phyloP scores from a whole-genome alignment of 2,329 filamentous ascomycete genomes.

The Pseudogymnoascus destructans region DNA sequence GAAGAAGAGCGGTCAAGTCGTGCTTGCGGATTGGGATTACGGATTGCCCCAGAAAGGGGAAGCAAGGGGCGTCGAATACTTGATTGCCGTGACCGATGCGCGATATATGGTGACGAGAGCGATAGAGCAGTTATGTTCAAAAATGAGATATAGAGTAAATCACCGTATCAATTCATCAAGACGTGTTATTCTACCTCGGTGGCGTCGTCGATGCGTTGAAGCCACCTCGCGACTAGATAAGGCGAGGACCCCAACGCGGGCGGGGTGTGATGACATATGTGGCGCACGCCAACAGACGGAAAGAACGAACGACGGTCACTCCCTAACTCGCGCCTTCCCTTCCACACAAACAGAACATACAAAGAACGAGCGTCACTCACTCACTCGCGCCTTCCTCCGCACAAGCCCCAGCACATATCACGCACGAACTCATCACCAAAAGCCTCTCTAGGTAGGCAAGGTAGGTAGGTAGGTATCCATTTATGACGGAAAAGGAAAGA shows the following conservation, averaged over 20 bases:
- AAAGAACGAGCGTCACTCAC: not conserved
- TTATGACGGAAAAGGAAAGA: not conserved
- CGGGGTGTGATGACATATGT: not conserved
- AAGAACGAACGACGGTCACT: not conserved
- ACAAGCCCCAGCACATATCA: not conserved
- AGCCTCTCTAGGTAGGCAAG: not conserved
- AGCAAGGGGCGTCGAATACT: not conserved
- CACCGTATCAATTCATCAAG: not conserved
- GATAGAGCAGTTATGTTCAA: not conserved
- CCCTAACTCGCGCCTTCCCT: not conserved
- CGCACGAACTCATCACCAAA: not conserved
- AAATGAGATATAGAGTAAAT: not conserved
- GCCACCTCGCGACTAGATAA: not conserved
- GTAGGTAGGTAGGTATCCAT: not conserved
- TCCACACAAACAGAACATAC: not conserved
- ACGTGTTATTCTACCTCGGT: not conserved
- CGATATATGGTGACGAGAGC: not conserved
- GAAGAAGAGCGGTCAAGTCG: not conserved
- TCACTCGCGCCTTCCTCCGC: not conserved
- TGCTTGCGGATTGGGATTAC: not conserved
- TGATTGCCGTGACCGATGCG: not conserved
- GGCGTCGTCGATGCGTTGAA: no score
- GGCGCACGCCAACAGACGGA: not conserved
- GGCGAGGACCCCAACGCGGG: not conserved
- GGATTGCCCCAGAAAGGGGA: not conserved